Evolutionary conservation across 257 asterid species (phyloP), one percentile per base, ranked within the genome.

Genomic region (Solanum phureja): DNA sequence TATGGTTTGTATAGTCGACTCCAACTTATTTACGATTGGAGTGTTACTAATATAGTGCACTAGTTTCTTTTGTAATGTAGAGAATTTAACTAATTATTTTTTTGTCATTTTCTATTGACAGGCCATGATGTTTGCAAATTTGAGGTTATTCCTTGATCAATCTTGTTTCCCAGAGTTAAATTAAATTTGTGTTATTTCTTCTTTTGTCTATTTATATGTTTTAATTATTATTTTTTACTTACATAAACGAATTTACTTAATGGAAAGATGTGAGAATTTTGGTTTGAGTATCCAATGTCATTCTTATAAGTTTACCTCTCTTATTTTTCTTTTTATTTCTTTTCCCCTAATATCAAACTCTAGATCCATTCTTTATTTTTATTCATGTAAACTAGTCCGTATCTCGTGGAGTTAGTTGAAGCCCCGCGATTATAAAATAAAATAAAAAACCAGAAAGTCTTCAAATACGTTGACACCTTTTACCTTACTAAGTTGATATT

Each of bases 81-180:
- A n/a, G 0, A 42, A 27, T 44, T 44, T 52, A 8, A 83, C n/a
- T 87, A 11, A 71, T 31, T 42, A 18, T 10, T 71, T 16, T 27
- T 27, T 31, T 56, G 3, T 68, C 13, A 72, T 37, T 66, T 87
- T 60, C 46, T 64, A 82, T 90, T 90, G 88, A 42, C 98, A 95
- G 99, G 99, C 77, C 94, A 93, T 49, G 93, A 74, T 82, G 88
- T 94, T 79, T 96, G 98, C 98, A 95, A 91, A 89, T 95, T 93
- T 88, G 95, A 93, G 83, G n/a, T 56, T 82, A 87, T 90, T 29
- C 95, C 95, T 33, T 92, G 95, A 93, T 29, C 42, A 5, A 5
- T 29, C 44, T 81, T 46, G 0, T 29, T 82, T 18, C 42, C 69
- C 85, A 46, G 29, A 44, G 29, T 79, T 24, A 5, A 46, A 9